Evolutionary conservation across 2,329 filamentous ascomycete species (phyloP).

Genomic region (Pseudogymnoascus sp.): DNA sequence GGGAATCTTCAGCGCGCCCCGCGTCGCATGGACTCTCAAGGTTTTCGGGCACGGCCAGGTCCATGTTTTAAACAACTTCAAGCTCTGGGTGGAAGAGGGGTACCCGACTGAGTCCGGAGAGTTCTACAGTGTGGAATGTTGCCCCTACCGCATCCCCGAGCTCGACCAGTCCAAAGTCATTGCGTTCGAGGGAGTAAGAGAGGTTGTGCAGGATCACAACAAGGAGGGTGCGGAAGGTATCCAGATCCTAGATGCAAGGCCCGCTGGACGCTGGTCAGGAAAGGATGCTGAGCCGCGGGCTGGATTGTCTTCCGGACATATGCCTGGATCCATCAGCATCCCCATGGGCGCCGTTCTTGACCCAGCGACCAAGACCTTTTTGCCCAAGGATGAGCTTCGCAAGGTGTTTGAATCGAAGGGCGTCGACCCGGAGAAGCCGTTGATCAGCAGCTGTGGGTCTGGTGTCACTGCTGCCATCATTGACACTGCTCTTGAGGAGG

Average conservation of each 20-base stretch:
- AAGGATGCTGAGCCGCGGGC: constrained; percentile 77
- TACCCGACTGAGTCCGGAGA: constrained; percentile 75
- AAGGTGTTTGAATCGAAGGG: constrained; percentile 73
- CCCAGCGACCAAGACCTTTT: constrained; percentile 70
- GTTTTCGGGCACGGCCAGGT: constrained; percentile 85
- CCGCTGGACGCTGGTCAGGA: constrained; percentile 71
- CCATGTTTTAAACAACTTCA: constrained; percentile 92
- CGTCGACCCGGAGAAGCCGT: constrained; percentile 68
- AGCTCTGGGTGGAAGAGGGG: constrained; percentile 80
- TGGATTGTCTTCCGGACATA: constrained; percentile 81
- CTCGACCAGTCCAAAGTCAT: constrained; percentile 58
- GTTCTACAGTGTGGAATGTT: constrained; percentile 58
- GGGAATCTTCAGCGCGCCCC: constrained; percentile 87
- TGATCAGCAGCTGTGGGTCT: constrained; percentile 84
- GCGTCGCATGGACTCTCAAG: constrained; percentile 87
- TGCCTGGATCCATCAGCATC: constrained; percentile 78
- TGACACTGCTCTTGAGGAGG: constrained; percentile 75
- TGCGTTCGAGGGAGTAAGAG: constrained; percentile 73
- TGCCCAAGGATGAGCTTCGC: constrained; percentile 62
- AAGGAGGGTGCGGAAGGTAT: constrained; percentile 78
- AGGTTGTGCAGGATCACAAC: constrained; percentile 65
- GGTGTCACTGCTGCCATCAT: constrained; percentile 89
- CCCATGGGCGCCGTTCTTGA: constrained; percentile 76
- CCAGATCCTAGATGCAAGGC: constrained; percentile 83
- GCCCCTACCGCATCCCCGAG: constrained; percentile 53